phyloP scores from a whole-genome alignment of 148 eudicot species.

The Silene latifolia region DNA sequence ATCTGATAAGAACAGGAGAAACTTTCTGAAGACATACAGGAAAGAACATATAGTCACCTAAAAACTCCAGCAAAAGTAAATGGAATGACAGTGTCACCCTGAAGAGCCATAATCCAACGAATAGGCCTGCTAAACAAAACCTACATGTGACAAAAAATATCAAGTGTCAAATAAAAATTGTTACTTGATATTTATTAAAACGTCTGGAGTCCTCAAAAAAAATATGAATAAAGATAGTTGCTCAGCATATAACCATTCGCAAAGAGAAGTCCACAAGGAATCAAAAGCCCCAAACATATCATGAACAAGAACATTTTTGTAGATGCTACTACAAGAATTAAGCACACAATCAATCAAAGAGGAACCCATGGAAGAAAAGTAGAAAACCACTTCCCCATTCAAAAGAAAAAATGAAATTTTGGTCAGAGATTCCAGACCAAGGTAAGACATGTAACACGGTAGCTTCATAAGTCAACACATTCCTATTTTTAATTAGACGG shows the following conservation, averaged over 20 bases:
- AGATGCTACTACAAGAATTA: neutral
- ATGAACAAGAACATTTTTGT: neutral
- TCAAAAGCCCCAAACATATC: neutral
- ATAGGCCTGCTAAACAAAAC: constrained; percentile 89
- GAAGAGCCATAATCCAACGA: constrained; percentile 97
- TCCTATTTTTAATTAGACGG: too few species aligned
- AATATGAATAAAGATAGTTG: too few species aligned
- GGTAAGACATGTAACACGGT: too few species aligned
- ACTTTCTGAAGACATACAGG: neutral
- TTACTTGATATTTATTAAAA: too few species aligned
- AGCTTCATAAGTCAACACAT: too few species aligned
- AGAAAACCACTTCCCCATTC: too few species aligned
- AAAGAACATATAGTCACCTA: constrained; percentile 41
- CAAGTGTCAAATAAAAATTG: neutral
- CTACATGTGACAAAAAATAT: constrained; percentile 33
- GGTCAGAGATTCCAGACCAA: too few species aligned
- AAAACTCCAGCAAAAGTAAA: constrained; percentile 74
- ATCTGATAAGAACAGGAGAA: neutral
- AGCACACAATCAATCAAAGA: constrained; percentile 6
- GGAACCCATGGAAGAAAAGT: neutral
- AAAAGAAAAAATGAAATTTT: too few species aligned
- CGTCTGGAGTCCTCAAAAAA: too few species aligned
- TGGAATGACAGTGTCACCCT: constrained; percentile 78
- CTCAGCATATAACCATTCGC: too few species aligned
- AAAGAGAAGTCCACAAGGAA: neutral